Base-by-base conservation (phyloP, 805 yeast genomes). In the Suhomyces sp. region DNA sequence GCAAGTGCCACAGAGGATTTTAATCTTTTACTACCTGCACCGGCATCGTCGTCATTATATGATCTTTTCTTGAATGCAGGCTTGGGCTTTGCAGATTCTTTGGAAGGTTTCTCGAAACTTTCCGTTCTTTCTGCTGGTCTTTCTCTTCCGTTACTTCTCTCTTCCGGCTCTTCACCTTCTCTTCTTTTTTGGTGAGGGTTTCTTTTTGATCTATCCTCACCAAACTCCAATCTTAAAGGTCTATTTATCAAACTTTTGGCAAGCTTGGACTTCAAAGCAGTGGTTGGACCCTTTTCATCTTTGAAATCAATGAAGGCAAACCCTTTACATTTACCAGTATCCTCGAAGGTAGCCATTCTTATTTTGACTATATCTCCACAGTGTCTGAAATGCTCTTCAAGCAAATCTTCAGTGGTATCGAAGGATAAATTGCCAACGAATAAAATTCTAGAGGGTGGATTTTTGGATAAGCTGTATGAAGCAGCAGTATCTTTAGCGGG, bases 341-440 rank as follows among this genome's bases (percentile, higher is more conserved):
- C 99, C 71, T 94, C 91, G 70, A 93, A 93, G n/a, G 99, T 92
- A 3, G 98, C 98, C 96, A 92, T 93, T 68, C 99, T 82, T 49
- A 93, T 82, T 58, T 82, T 82, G 25, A 77, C 71, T 53, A 96
- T 93, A 56, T 87, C 91, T 39, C 98, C 97, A 71, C 96, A 91
- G 62, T 87, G 93, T 68, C 87, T 86, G 76, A 93, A 93, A 56
- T 89, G 96, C 59, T 83, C 86, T 57, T 83, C 84, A 43, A 93
- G 73, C 56, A 84, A 69, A 27, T 87, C 96, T 54, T 87, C 84
- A 1, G 96, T 88, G 8, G 97, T 89, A 64, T 92, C 97, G 63
- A 90, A 94, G 0, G 97, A 85, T 44, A 94, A 75, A 65, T 94
- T 94, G 43, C 99, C 98, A 17, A 93, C 96, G 64, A 94, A 94